Evolutionary conservation across 176 grass and related monocot genomes (phyloP).

Genomic region (Avena sativa): DNA sequence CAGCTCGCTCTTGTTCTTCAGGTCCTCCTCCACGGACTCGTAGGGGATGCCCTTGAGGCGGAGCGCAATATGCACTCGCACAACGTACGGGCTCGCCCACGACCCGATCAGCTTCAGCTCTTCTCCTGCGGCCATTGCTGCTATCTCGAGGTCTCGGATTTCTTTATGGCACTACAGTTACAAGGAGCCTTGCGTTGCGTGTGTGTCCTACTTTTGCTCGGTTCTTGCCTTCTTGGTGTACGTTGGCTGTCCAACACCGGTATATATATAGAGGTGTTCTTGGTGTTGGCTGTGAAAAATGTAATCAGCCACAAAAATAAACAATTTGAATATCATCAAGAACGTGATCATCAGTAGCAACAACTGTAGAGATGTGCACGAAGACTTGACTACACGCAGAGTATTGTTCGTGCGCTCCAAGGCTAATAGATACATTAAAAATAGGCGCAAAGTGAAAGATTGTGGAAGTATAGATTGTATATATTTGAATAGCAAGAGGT

Average conservation of each 20-base stretch:
- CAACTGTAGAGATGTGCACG: background rate
- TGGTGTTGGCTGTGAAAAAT: background rate
- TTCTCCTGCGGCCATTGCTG: background rate
- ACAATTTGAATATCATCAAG: background rate
- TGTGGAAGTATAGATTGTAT: too few relatives aligned
- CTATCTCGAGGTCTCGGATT: background rate
- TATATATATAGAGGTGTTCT: background rate
- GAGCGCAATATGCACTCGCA: conserved; percentile 52
- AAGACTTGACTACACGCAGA: background rate
- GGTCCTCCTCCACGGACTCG: conserved; percentile 56
- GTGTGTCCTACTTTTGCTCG: background rate
- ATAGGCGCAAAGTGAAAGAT: too few relatives aligned
- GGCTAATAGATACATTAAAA: background rate
- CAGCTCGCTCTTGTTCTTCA: conserved; percentile 56
- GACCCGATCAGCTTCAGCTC: background rate
- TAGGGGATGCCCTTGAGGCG: conserved; percentile 58
- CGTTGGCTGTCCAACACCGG: background rate
- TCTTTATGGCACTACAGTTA: background rate
- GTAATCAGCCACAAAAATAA: background rate
- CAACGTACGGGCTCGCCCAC: conserved; percentile 47
- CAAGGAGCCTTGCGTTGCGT: background rate
- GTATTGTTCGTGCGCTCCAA: background rate
- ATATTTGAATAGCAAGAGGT: too few relatives aligned
- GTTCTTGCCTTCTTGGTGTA: background rate
- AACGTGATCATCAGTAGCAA: background rate